Percentiles rank a stretch among this genome's conserved stretches.
phyloP scores from a whole-genome alignment of 2,329 filamentous ascomycete genomes.

The Talaromyces sp. region DNA sequence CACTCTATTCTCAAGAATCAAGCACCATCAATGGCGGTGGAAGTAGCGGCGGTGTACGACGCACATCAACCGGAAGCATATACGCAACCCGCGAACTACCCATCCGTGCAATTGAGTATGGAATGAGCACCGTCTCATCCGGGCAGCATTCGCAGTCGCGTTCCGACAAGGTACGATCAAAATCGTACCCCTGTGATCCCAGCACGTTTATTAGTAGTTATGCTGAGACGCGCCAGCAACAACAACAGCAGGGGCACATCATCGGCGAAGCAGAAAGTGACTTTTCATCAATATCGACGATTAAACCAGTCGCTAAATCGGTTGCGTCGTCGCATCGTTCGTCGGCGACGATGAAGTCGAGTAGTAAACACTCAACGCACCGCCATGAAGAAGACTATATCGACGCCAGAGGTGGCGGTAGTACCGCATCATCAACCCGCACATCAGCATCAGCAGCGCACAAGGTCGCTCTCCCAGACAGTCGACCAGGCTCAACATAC shows the following conservation, averaged over 20 bases:
- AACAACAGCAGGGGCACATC: slow-evolving; percentile 14
- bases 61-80: slow-evolving; percentile 38
- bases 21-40: not conserved
- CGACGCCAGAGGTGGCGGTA: slow-evolving; percentile 4
- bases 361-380: not conserved
- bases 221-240: slow-evolving; percentile 27
- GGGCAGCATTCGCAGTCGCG: slow-evolving; percentile 6
- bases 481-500: slow-evolving; percentile 28
- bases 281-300: slow-evolving; percentile 36
- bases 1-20: not conserved
- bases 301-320: slow-evolving; percentile 31
- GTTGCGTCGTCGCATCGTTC: slow-evolving; percentile 15
- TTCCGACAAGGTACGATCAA: slow-evolving; percentile 24
- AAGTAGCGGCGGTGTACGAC: slow-evolving; percentile 23
- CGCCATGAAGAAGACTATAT: not conserved
- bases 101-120: slow-evolving; percentile 41
- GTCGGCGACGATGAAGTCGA: not conserved
- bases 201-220: slow-evolving; percentile 45
- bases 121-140: slow-evolving; percentile 11
- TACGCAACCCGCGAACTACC: slow-evolving; percentile 36
- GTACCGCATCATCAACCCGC: slow-evolving; percentile 32
- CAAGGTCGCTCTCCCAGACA: slow-evolving; percentile 36
- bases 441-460: slow-evolving; percentile 26
- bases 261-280: slow-evolving; percentile 28
- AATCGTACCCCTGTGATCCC: slow-evolving; percentile 30